Evolutionary conservation across 495 filamentous ascomycete genomes (phyloP), one percentile per base, ranked within the genome.

Genomic region (Penicilliopsis zonata): DNA sequence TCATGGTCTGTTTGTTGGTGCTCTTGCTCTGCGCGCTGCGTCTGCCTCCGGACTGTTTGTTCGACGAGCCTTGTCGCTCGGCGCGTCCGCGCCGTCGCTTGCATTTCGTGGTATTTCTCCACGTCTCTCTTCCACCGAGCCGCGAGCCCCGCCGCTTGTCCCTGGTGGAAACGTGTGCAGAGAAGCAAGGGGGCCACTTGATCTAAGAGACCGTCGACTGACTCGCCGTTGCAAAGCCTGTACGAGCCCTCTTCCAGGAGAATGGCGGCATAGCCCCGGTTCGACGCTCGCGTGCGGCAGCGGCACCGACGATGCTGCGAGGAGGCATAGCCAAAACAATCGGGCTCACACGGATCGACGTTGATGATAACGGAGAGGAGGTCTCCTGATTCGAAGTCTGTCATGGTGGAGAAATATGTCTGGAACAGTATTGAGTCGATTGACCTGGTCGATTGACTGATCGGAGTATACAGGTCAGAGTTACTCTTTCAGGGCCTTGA

Each of bases 101-200:
- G 37, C 5, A 37, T 35, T 21, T 36, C 14, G n/a, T 41, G 31
- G 15, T 34, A 44, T 16, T 26, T 5, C 8, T 25, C 19, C 7
- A 49, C 39, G 28, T 46, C 21, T 23, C 15, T 9, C 5, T 15
- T 31, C 53, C 53, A 57, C 6, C 31, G 13, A 6, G 8, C 1
- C 0, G 23, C 28, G n/a, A 57, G 33, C 16, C 7, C 22, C 0
- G 12, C 13, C 4, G 53, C 47, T 29, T 57, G 47, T 5, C 10
- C n/a, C 24, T 50, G 48, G 26, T 57, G 53, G 8, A 30, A 46
- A 2, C 35, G 16, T 7, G 18, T 44, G 28, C 53, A 55, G 15
- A 55, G 41, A 17, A 50, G 42, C 24, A 44, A 19, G 10, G 42
- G 44, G 22, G 53, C 53, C 3, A 57, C 18, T 14, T 46, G 27